A percentile compares a stretch with the other conserved stretches of the same genome.
Evolutionary conservation across 805 yeast species (phyloP).

Genomic region (Metschnikowia continentalis): DNA sequence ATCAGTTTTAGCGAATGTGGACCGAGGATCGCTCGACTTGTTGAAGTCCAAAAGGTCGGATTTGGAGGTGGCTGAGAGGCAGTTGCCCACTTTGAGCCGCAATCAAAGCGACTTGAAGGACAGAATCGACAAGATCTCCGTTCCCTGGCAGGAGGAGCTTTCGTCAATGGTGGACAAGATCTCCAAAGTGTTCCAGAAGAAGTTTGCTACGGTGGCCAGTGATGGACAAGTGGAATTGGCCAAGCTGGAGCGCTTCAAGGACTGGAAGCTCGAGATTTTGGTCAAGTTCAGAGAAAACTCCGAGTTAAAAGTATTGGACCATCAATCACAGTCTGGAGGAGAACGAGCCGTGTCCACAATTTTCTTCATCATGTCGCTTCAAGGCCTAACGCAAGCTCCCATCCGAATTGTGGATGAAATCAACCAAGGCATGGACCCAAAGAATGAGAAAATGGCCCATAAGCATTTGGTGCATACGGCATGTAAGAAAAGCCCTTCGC

Average conservation of each 20-base stretch:
- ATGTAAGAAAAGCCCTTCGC: conserved; percentile 56
- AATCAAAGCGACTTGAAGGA: conserved; percentile 26
- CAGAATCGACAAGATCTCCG: conserved; percentile 36
- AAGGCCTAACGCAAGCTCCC: conserved; percentile 83
- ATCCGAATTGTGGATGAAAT: conserved; percentile 96
- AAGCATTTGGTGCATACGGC: conserved; percentile 81
- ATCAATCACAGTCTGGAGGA: conserved; percentile 96
- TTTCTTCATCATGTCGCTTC: conserved; percentile 83
- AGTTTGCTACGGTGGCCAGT: conserved; percentile 74
- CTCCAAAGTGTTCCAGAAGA: conserved; percentile 58
- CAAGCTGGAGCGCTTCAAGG: conserved; percentile 49
- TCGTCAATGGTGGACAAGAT: conserved; percentile 49
- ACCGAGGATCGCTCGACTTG: conserved; percentile 34
- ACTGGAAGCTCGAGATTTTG: conserved; percentile 81
- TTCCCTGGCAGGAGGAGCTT: conserved; percentile 61
- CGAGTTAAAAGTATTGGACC: conserved; percentile 64
- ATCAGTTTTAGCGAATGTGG: conserved; percentile 34
- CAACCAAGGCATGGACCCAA: conserved; percentile 97
- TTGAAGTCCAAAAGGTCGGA: conserved; percentile 36
- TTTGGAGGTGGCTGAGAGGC: conserved; percentile 29
- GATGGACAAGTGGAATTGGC: conserved; percentile 76
- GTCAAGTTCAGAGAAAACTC: conserved; percentile 83
- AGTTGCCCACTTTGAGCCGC: conserved; percentile 34
- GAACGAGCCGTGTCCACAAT: conserved; percentile 95
- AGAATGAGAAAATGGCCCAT: conserved; percentile 84